These are phyloP conservation scores for Tripterygium wilfordii DNA, from an alignment of 177 flowering plant species.

Conservation along the genomic window DNA sequence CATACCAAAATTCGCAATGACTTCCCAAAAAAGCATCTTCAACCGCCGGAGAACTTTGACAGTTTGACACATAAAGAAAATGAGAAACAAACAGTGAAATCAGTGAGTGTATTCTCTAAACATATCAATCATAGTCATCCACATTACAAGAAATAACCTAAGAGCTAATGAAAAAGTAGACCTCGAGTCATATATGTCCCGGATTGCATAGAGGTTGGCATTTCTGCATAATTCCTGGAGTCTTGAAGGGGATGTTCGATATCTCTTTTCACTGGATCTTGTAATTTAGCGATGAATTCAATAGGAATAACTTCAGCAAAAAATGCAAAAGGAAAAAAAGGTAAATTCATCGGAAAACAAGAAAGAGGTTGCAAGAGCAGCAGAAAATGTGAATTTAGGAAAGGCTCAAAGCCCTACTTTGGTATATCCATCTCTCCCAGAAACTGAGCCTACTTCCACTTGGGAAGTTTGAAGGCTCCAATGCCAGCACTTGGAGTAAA, in stretches of 20 bases:
- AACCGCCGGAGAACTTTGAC: background rate
- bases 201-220: too few relatives aligned
- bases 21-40: background rate
- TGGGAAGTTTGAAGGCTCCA: background rate
- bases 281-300: too few relatives aligned
- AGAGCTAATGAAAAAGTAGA: too few relatives aligned
- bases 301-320: too few relatives aligned
- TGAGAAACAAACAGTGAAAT: background rate
- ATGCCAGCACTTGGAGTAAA: background rate
- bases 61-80: background rate
- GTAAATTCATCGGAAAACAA: background rate
- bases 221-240: too few relatives aligned
- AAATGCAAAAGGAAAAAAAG: too few relatives aligned
- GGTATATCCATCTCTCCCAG: constrained; percentile 1
- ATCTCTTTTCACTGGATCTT: too few relatives aligned
- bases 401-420: background rate
- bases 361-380: background rate
- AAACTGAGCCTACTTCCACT: constrained; percentile 7
- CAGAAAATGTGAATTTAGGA: background rate
- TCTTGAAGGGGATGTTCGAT: too few relatives aligned
- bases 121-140: background rate
- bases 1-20: background rate
- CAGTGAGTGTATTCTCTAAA: background rate
- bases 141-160: too few relatives aligned
- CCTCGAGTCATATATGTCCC: too few relatives aligned